Evolutionary conservation across 2,329 filamentous ascomycete species (phyloP).

Genomic region (Daldinia sp.): DNA sequence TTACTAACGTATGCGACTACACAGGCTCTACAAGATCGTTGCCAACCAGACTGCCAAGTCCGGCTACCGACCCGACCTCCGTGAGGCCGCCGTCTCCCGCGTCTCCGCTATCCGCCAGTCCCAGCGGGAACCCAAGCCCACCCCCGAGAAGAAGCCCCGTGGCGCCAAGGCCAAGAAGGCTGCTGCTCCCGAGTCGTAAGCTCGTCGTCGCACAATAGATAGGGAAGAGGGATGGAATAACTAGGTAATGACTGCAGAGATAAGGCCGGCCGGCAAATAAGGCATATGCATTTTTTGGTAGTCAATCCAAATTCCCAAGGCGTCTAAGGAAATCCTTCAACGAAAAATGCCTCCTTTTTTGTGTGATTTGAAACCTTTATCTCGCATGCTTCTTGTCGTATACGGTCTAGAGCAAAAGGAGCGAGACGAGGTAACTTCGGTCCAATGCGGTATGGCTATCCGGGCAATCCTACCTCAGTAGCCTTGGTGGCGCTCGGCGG

Average conservation of each 20-base stretch:
- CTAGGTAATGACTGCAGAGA: conserved; percentile 30
- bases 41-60: conserved; percentile 83
- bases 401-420: neutral
- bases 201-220: conserved; percentile 15
- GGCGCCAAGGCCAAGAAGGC: conserved; percentile 83
- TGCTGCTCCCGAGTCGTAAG: conserved; percentile 56
- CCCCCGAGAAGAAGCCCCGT: conserved; percentile 76
- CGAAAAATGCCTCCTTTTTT: neutral
- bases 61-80: conserved; percentile 84
- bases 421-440: conserved; percentile 9
- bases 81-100: conserved; percentile 81
- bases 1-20: conserved; percentile 14
- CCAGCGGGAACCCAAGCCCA: conserved; percentile 80
- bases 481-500: conserved; percentile 6
- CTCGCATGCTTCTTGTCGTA: conserved; percentile 10
- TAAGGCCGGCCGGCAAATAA: conserved; percentile 38
- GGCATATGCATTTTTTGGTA: conserved; percentile 39
- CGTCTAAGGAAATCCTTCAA: conserved; percentile 20
- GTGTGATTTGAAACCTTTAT: conserved; percentile 1
- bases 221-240: conserved; percentile 9
- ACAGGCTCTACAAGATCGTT: conserved; percentile 86
- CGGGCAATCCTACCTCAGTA: conserved; percentile 19
- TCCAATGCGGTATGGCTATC: conserved; percentile 32
- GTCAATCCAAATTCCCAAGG: conserved; percentile 37
- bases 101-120: conserved; percentile 84